phyloP scores from a whole-genome alignment of 2,329 filamentous ascomycete genomes.

The Phialemoniopsis sp. region DNA sequence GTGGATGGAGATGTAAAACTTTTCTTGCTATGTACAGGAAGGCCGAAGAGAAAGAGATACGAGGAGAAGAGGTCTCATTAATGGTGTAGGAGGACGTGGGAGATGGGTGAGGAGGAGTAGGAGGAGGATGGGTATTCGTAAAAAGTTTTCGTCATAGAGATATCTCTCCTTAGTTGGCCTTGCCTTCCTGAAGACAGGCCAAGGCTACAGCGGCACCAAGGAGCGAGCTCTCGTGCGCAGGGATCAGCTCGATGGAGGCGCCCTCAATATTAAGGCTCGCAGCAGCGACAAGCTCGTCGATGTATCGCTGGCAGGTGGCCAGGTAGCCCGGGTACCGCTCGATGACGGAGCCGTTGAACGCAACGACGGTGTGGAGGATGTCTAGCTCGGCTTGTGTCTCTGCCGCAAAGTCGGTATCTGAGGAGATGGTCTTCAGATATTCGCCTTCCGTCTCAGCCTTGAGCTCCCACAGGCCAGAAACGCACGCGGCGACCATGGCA shows the following conservation, averaged over 20 bases:
- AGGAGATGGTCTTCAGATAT: slow-evolving; percentile 10
- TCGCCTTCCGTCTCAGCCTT: slow-evolving; percentile 48
- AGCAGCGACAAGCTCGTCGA: slow-evolving; percentile 51
- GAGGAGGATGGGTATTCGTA: too few relatives aligned
- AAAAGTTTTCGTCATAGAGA: too few relatives aligned
- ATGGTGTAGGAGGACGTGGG: too few relatives aligned
- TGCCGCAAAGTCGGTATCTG: not conserved
- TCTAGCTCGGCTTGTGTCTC: slow-evolving; percentile 42
- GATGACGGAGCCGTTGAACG: slow-evolving; percentile 76
- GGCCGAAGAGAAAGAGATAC: too few relatives aligned
- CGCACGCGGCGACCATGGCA: slow-evolving; percentile 53
- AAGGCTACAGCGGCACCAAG: slow-evolving; percentile 71
- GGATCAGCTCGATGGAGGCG: slow-evolving; percentile 54
- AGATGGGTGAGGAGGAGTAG: too few relatives aligned
- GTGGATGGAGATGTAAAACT: too few relatives aligned
- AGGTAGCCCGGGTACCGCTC: slow-evolving; percentile 73
- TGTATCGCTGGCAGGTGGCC: slow-evolving; percentile 54
- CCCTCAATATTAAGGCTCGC: slow-evolving; percentile 23
- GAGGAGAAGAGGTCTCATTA: too few relatives aligned
- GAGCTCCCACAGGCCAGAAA: slow-evolving; percentile 56
- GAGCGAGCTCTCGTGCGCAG: slow-evolving; percentile 70
- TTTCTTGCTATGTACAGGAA: not conserved
- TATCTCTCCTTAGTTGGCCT: slow-evolving; percentile 13
- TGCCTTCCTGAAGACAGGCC: slow-evolving; percentile 31
- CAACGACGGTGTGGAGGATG: slow-evolving; percentile 51